Conservation (phyloP, 2,329 filamentous ascomycete genomes). For the Epicoccum nigrum region DNA sequence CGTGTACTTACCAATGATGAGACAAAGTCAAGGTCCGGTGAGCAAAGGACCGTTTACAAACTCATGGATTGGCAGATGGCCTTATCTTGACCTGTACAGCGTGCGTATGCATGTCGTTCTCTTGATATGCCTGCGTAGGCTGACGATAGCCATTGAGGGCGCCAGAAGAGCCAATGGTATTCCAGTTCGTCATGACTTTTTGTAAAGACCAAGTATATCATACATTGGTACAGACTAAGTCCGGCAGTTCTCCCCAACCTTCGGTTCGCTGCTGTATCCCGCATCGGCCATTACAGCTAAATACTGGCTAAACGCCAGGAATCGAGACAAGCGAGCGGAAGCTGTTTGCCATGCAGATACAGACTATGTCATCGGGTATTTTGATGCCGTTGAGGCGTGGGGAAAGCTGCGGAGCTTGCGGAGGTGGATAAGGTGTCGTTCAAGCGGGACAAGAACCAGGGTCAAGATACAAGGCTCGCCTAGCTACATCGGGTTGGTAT, state of each 20-base stretch:
- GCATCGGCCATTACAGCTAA: constrained; percentile 13
- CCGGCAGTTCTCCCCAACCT: constrained; percentile 1
- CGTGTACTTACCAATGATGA: constrained; percentile 39
- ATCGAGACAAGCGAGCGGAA: neutral
- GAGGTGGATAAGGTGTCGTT: constrained; percentile 29
- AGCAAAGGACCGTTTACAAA: constrained; percentile 28
- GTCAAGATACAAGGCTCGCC: constrained; percentile 28
- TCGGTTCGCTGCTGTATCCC: constrained; percentile 12
- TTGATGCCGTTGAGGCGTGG: constrained; percentile 20
- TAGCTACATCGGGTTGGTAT: constrained; percentile 31
- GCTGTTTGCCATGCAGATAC: neutral
- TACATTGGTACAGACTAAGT: constrained; percentile 13
- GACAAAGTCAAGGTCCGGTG: constrained; percentile 20
- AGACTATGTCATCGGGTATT: constrained; percentile 9
- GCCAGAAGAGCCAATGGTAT: constrained; percentile 30
- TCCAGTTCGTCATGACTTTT: neutral
- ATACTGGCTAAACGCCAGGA: neutral
- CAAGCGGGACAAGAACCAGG: constrained; percentile 20
- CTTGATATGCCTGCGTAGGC: constrained; percentile 27
- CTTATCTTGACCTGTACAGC: constrained; percentile 38
- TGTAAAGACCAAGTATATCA: constrained; percentile 11
- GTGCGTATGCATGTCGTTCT: constrained; percentile 5
- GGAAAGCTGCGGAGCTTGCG: constrained; percentile 24
- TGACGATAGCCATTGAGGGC: constrained; percentile 26
- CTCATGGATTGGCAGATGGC: constrained; percentile 18